These are phyloP conservation scores for Taiozyma onychis DNA, from an alignment of 1,139 yeast genomes.

Conservation along the genomic window DNA sequence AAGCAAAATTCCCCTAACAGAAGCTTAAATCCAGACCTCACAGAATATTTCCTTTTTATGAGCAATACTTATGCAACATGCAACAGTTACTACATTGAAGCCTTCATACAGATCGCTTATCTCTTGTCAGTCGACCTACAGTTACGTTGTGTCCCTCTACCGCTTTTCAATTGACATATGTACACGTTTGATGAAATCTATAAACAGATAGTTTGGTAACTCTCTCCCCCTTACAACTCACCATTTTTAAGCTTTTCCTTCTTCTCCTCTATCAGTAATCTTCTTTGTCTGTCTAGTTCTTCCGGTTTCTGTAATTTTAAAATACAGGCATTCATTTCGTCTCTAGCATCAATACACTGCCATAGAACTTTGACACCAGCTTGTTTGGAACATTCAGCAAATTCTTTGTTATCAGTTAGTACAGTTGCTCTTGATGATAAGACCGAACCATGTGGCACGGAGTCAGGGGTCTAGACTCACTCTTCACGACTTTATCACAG, in stretches of 20 bases:
- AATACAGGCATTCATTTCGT: conserved; percentile 68
- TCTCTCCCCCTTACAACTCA: background rate
- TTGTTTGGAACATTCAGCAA: conserved; percentile 48
- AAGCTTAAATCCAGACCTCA: background rate
- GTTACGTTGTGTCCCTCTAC: background rate
- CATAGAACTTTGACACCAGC: conserved; percentile 53
- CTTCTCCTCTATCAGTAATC: conserved; percentile 53
- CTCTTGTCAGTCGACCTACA: background rate
- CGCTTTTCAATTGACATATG: background rate
- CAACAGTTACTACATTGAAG: background rate
- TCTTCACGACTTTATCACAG: conserved; percentile 64
- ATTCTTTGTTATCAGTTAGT: conserved; percentile 23
- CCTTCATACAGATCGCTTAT: background rate
- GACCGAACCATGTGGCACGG: background rate
- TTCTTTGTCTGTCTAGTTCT: conserved; percentile 69
- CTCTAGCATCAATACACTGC: conserved; percentile 50
- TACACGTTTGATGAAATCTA: background rate
- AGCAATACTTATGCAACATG: background rate
- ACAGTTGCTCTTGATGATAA: background rate
- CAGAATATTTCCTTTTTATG: too few species aligned
- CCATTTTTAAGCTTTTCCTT: conserved; percentile 27
- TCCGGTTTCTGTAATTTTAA: conserved; percentile 59
- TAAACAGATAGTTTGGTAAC: background rate
- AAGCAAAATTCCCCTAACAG: background rate
- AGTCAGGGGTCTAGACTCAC: conserved; percentile 23